These are phyloP conservation scores for Fusarium hainanense DNA, from an alignment of 2,329 filamentous ascomycete genomes.

Conservation along the genomic window DNA sequence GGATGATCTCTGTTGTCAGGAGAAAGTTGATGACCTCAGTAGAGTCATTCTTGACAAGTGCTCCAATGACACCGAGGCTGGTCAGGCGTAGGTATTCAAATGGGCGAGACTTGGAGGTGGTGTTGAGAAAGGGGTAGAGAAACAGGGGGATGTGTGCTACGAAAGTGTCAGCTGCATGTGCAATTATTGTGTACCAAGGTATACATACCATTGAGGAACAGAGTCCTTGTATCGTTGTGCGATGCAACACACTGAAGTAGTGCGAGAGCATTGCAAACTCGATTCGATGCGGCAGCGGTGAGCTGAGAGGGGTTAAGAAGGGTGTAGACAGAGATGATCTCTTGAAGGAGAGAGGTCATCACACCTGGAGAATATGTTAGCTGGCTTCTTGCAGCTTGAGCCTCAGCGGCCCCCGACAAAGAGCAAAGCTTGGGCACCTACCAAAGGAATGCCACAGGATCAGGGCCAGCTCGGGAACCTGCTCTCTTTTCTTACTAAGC, in stretches of 20 bases:
- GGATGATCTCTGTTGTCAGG: conserved; percentile 97
- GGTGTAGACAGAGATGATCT: conserved; percentile 99
- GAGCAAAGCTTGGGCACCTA: conserved; percentile 58
- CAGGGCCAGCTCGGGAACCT: conserved; percentile 94
- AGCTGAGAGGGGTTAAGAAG: conserved; percentile 96
- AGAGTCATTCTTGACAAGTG: conserved; percentile 98
- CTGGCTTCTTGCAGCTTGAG: conserved; percentile 18
- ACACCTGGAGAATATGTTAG: conserved; percentile 70
- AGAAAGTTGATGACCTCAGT: conserved; percentile 99
- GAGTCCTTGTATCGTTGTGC: conserved; percentile 92
- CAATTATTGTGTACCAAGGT: background rate
- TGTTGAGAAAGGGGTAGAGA: conserved; percentile 98
- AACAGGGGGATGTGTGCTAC: conserved; percentile 96
- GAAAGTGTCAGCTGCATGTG: conserved; percentile 24
- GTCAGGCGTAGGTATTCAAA: conserved; percentile 98
- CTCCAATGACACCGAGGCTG: conserved; percentile 94
- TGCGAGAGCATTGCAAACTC: conserved; percentile 96
- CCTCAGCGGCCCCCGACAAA: conserved; percentile 1
- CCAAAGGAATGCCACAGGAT: conserved; percentile 99
- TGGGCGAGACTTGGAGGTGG: conserved; percentile 95
- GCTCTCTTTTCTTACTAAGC: conserved; percentile 97
- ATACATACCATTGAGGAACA: conserved; percentile 87
- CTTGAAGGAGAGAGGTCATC: conserved; percentile 96
- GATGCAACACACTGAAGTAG: conserved; percentile 96
- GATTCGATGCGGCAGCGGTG: conserved; percentile 95